Percentiles rank a stretch among this genome's conserved stretches.
These are phyloP conservation scores for Tuber aestivum DNA, from an alignment of 495 filamentous ascomycete genomes.

Conservation along the genomic window DNA sequence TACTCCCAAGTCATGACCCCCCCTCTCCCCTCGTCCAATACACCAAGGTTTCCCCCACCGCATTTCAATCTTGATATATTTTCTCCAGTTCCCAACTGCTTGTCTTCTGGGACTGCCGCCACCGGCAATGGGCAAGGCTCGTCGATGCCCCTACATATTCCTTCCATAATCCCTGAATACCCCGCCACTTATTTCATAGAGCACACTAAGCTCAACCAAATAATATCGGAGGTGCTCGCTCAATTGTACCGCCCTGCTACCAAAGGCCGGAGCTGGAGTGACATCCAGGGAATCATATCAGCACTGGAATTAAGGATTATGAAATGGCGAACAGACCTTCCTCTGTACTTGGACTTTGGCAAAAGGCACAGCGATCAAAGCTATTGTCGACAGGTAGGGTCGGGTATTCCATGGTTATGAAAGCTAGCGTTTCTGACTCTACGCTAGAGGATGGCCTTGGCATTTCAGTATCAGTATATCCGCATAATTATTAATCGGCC, in stretches of 20 bases:
- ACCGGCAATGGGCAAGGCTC: constrained; percentile 10
- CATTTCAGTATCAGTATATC: constrained; percentile 55
- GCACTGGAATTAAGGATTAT: constrained; percentile 51
- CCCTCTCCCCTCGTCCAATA: constrained; percentile 6
- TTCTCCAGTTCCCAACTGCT: constrained; percentile 17
- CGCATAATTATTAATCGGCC: constrained; percentile 58
- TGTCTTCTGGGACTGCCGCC: constrained; percentile 22
- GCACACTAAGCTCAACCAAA: constrained; percentile 40
- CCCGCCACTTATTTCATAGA: constrained; percentile 39
- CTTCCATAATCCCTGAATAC: constrained; percentile 21
- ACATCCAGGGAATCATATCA: constrained; percentile 56
- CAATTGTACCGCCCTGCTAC: constrained; percentile 56
- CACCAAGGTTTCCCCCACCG: constrained; percentile 7
- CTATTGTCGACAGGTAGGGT: constrained; percentile 38
- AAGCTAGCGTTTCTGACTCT: constrained; percentile 11
- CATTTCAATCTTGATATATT: constrained; percentile 1
- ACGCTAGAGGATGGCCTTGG: constrained; percentile 48
- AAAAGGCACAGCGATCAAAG: constrained; percentile 28
- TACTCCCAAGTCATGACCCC: constrained; percentile 25
- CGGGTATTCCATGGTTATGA: neutral
- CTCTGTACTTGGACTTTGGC: constrained; percentile 50
- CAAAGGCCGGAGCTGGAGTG: constrained; percentile 53
- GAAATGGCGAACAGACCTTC: constrained; percentile 53
- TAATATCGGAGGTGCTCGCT: constrained; percentile 53
- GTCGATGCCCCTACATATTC: constrained; percentile 11